A percentile compares a stretch with the other conserved stretches of the same genome.
Evolutionary conservation across 345 rosid genomes (phyloP).

Genomic region (Citrus unshiu): DNA sequence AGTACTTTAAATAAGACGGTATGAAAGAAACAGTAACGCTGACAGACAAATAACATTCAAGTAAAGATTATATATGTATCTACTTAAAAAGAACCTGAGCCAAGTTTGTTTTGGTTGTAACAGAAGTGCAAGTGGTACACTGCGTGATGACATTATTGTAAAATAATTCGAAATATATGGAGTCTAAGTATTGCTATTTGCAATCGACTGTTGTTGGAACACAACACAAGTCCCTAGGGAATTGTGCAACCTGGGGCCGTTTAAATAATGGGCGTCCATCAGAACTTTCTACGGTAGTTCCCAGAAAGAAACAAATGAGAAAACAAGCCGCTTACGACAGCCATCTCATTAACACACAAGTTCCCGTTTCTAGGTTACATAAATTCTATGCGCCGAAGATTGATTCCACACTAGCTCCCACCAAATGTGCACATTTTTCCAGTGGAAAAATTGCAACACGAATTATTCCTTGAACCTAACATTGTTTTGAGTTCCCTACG

Average conservation of each 20-base stretch:
- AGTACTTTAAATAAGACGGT: neutral
- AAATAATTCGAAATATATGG: neutral
- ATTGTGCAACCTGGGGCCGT: neutral
- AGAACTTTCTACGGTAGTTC: constrained; percentile 15
- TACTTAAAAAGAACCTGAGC: constrained; percentile 6
- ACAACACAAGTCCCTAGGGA: too few relatives aligned
- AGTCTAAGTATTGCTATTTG: neutral
- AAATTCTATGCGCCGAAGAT: neutral
- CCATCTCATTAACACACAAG: neutral
- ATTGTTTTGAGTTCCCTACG: neutral
- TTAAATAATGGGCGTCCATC: neutral
- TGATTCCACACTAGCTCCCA: constrained; percentile 3
- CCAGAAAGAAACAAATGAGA: constrained; percentile 12
- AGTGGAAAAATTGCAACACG: neutral
- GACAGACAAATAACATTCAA: neutral
- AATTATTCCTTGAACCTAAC: neutral
- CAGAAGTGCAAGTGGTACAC: constrained; percentile 17
- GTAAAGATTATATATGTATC: neutral
- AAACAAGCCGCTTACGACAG: neutral
- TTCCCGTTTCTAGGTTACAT: too few relatives aligned
- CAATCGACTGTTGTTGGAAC: neutral
- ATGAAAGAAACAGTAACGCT: neutral
- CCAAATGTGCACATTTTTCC: neutral
- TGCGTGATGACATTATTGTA: constrained; percentile 1
- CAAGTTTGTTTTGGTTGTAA: constrained; percentile 1